Evolutionary conservation across 2,329 filamentous ascomycete genomes (phyloP).

Genomic region (Trichoderma arundinaceum): DNA sequence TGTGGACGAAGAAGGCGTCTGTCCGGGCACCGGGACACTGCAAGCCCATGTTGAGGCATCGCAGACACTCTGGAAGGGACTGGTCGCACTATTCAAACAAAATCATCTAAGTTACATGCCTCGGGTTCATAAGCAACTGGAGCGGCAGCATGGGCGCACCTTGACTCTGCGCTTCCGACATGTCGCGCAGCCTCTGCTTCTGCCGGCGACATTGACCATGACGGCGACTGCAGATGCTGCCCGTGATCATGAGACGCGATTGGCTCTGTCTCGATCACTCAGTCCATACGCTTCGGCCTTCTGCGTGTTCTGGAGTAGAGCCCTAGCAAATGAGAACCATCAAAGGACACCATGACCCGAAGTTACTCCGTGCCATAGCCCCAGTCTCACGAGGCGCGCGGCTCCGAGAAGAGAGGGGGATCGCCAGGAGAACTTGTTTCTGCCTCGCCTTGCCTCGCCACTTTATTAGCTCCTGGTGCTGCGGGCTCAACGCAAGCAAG

Average conservation of each 20-base stretch:
- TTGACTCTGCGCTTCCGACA: constrained; percentile 33
- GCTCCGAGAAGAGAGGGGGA: not conserved
- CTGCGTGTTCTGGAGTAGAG: not conserved
- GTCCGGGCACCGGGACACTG: constrained; percentile 32
- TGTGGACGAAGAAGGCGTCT: constrained; percentile 31
- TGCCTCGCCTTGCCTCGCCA: constrained; percentile 4
- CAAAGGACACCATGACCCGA: not conserved
- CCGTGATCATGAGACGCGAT: not conserved
- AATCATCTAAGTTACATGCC: not conserved
- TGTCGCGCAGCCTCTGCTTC: constrained; percentile 34
- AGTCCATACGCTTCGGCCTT: not conserved
- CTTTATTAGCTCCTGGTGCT: not conserved
- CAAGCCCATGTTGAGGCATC: constrained; percentile 27
- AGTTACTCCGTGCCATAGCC: not conserved
- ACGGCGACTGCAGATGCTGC: not conserved
- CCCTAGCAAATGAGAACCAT: not conserved
- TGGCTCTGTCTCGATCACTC: not conserved
- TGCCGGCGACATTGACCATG: constrained; percentile 34
- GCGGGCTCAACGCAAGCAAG: not conserved
- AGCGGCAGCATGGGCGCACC: constrained; percentile 12
- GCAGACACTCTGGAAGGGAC: constrained; percentile 28
- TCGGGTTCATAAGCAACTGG: not conserved
- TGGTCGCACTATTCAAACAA: constrained; percentile 30
- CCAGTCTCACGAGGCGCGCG: too few species aligned
- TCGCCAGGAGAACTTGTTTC: constrained; percentile 1